These are phyloP conservation scores for Diaporthe vaccinii DNA, from an alignment of 2,329 filamentous ascomycete species.

Conservation along the genomic window DNA sequence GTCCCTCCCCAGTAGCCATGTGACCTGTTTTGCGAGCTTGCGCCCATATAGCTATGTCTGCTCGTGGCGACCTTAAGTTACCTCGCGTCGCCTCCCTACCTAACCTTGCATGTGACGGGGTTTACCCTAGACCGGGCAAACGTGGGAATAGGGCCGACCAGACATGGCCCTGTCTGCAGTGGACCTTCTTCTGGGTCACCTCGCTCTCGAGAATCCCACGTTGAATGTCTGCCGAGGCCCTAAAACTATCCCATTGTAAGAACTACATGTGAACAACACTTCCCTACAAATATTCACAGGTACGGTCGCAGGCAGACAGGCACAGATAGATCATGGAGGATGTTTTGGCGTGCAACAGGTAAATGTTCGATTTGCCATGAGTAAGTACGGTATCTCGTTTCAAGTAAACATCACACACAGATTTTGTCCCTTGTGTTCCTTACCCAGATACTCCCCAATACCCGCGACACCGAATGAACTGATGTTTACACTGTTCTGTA, in stretches of 20 bases:
- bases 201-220: neutral
- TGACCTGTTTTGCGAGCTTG: too few species aligned
- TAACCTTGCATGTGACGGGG: too few species aligned
- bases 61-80: too few species aligned
- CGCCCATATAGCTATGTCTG: too few species aligned
- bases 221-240: neutral
- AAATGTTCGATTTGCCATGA: slow-evolving; percentile 16
- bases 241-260: neutral
- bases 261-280: too few species aligned
- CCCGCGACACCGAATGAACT: slow-evolving; percentile 9
- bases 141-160: neutral
- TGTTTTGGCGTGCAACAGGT: slow-evolving; percentile 1
- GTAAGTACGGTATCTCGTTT: slow-evolving; percentile 9
- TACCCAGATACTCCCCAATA: neutral
- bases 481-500: neutral
- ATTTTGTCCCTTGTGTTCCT: slow-evolving; percentile 22
- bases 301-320: neutral
- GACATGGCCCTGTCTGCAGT: neutral
- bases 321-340: neutral
- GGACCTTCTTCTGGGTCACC: neutral
- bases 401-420: slow-evolving; percentile 21
- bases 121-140: neutral
- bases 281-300: neutral
- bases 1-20: neutral
- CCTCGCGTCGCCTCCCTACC: too few species aligned